These are phyloP conservation scores for Apium graveolens DNA, from an alignment of 129 eudicot genomes.

Conservation along the genomic window DNA sequence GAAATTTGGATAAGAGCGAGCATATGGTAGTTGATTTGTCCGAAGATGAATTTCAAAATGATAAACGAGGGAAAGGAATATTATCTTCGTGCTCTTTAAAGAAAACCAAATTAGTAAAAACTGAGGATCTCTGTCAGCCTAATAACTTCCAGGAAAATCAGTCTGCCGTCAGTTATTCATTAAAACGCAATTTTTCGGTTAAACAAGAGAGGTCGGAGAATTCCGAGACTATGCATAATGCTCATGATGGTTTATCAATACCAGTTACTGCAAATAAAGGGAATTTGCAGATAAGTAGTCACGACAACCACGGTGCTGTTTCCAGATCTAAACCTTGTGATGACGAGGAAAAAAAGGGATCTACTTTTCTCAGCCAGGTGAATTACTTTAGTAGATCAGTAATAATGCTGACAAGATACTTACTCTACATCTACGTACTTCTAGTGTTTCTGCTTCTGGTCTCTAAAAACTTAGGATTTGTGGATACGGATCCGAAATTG, in stretches of 20 bases:
- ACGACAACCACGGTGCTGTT: slow-evolving; percentile 22
- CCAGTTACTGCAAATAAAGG: slow-evolving; percentile 21
- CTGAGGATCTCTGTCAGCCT: slow-evolving; percentile 22
- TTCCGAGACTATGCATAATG: slow-evolving; percentile 15
- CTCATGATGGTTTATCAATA: slow-evolving; percentile 23
- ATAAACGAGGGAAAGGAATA: slow-evolving; percentile 23
- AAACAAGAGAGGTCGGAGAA: slow-evolving; percentile 19
- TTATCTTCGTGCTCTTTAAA: slow-evolving; percentile 40
- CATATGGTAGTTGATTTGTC: slow-evolving; percentile 29
- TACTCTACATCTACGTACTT: background rate
- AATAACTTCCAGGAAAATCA: slow-evolving; percentile 23
- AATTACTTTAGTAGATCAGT: slow-evolving; percentile 9
- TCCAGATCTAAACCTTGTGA: slow-evolving; percentile 30
- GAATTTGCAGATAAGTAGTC: slow-evolving; percentile 14
- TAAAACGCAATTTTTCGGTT: background rate
- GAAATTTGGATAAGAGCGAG: slow-evolving; percentile 12
- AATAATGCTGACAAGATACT: background rate
- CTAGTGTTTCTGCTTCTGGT: background rate
- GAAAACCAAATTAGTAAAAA: slow-evolving; percentile 42
- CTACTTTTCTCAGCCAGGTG: slow-evolving; percentile 76
- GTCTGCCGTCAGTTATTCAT: background rate
- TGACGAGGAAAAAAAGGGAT: slow-evolving; percentile 50
- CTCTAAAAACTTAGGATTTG: no score
- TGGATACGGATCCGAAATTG: no score
- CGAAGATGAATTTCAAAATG: slow-evolving; percentile 16